Percentiles rank a stretch among this genome's conserved stretches.
phyloP scores from a whole-genome alignment of 83 land plant species.

The Picea engelmannii region DNA sequence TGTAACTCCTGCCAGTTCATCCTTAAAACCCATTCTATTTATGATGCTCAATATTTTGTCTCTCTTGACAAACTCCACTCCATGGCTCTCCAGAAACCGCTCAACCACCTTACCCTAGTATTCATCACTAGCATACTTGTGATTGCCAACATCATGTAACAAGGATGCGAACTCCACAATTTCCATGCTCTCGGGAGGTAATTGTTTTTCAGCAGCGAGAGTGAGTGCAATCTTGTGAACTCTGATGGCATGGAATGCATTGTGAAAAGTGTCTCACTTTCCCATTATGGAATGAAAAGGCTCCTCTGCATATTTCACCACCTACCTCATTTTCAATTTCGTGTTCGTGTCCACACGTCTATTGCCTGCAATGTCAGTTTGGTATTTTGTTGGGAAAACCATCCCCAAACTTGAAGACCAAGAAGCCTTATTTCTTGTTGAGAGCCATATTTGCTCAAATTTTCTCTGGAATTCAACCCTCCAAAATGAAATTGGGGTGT shows the following conservation, averaged over 20 bases:
- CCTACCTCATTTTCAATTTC: conserved; percentile 7
- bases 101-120: conserved; percentile 57
- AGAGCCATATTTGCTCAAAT: too few species aligned
- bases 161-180: conserved; percentile 88
- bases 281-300: conserved; percentile 72
- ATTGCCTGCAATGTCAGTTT: too few species aligned
- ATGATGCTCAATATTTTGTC: conserved; percentile 62
- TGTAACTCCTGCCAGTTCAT: conserved; percentile 53
- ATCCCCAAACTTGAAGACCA: too few species aligned
- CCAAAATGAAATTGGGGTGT: too few species aligned
- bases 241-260: conserved; percentile 84
- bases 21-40: conserved; percentile 88
- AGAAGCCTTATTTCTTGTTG: too few species aligned
- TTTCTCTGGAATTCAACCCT: too few species aligned
- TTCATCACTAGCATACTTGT: conserved; percentile 71
- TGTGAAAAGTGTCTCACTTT: conserved; percentile 90
- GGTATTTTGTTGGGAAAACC: too few species aligned
- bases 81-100: conserved; percentile 61
- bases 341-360: too few species aligned
- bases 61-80: conserved; percentile 55
- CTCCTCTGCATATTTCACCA: conserved; percentile 68
- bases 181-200: conserved; percentile 21
- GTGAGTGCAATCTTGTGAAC: conserved; percentile 91
- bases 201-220: conserved; percentile 72
- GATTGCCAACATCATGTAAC: conserved; percentile 97